These are phyloP conservation scores for Boletus barrowsii DNA, from an alignment of 768 basidiomycete species.

Conservation along the genomic window DNA sequence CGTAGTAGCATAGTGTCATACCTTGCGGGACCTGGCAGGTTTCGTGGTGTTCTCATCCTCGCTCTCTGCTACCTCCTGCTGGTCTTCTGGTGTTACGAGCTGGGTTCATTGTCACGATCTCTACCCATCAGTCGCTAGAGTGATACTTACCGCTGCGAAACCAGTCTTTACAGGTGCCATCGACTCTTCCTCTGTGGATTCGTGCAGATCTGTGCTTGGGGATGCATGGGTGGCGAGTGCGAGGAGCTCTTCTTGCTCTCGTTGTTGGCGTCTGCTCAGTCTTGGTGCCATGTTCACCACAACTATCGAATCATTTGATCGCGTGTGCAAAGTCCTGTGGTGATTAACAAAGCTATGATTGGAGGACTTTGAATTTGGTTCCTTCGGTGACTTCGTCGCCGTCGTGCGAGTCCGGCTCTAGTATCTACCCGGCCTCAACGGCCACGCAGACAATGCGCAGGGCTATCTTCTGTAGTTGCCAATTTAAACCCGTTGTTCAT, in stretches of 20 bases:
- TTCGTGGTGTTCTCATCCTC: slow-evolving; percentile 20
- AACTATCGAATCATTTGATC: slow-evolving; percentile 1
- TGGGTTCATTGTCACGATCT: slow-evolving; percentile 28
- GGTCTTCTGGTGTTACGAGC: slow-evolving; percentile 41
- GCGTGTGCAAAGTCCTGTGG: no score
- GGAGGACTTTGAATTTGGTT: no score
- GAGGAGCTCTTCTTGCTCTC: slow-evolving; percentile 78
- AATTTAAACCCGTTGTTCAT: no score
- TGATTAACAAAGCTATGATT: no score
- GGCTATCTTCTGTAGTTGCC: no score
- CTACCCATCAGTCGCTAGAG: slow-evolving; percentile 1
- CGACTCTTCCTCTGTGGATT: slow-evolving; percentile 40
- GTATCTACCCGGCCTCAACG: no score
- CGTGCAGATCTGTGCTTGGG: slow-evolving; percentile 8
- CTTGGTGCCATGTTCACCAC: slow-evolving; percentile 57
- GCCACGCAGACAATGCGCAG: no score
- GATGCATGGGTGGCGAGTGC: slow-evolving; percentile 36
- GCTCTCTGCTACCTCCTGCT: slow-evolving; percentile 16
- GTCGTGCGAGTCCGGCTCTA: no score
- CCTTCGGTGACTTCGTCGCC: no score
- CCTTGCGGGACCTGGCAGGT: slow-evolving; percentile 24
- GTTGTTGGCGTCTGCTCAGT: slow-evolving; percentile 81
- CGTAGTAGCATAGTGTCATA: not conserved
- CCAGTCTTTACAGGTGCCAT: slow-evolving; percentile 21
- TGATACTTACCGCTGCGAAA: slow-evolving; percentile 44